Percentiles rank a stretch among this genome's conserved stretches.
phyloP scores from a whole-genome alignment of 2,329 filamentous ascomycete species.

The Rutstroemia sydowiana region DNA sequence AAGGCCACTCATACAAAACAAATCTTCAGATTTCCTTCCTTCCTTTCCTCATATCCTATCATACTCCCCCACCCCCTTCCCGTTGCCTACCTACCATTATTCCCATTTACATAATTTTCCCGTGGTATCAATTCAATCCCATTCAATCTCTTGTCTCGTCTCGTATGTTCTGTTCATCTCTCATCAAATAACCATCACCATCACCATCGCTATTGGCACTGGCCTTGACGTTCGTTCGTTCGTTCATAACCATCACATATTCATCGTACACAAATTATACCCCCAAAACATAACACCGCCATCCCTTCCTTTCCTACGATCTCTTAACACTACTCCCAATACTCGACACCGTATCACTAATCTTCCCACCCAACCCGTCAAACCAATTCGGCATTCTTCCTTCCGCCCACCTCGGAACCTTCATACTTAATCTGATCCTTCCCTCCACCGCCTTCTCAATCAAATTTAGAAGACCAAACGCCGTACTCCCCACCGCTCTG shows the following conservation, averaged over 20 bases:
- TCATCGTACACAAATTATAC: not conserved
- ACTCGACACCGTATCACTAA: constrained; percentile 26
- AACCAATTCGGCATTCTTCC: constrained; percentile 27
- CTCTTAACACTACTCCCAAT: constrained; percentile 22
- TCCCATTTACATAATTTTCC: not conserved
- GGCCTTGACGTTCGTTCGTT: not conserved
- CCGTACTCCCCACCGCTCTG: constrained; percentile 71
- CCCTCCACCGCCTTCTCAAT: constrained; percentile 84
- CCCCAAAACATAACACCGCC: not conserved
- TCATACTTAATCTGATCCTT: constrained; percentile 44
- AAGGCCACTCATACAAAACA: not conserved
- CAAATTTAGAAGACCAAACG: constrained; percentile 77
- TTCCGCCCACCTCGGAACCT: constrained; percentile 26
- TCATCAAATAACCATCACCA: too few relatives aligned
- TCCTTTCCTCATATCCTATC: not conserved
- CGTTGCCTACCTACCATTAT: not conserved
- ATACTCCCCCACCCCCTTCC: not conserved
- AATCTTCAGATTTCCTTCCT: not conserved
- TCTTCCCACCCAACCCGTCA: constrained; percentile 24
- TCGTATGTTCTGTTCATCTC: too few relatives aligned
- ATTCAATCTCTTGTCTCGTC: not conserved
- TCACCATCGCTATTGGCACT: too few relatives aligned
- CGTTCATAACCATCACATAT: not conserved
- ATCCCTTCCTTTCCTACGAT: not conserved
- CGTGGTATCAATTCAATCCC: too few relatives aligned